phyloP scores from a whole-genome alignment of 2,329 filamentous ascomycete species.

The Aspergillus ibericus region DNA sequence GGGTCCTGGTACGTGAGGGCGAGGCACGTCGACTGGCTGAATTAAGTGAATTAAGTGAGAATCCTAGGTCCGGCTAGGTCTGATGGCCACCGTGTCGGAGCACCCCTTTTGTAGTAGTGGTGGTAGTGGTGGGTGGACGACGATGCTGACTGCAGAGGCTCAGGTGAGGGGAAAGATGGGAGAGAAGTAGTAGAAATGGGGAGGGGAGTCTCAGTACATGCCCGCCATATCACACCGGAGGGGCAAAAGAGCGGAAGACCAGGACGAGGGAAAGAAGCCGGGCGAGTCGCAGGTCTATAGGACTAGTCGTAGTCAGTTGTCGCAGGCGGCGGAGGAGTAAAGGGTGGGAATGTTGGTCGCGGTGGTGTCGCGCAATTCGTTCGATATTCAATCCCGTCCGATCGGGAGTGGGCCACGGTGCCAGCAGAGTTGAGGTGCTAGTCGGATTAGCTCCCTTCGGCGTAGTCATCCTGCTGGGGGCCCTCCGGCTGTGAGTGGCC shows the following conservation, averaged over 20 bases:
- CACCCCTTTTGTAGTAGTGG: not conserved
- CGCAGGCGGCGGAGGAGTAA: slow-evolving; percentile 3
- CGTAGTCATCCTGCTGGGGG: slow-evolving; percentile 18
- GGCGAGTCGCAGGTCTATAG: slow-evolving; percentile 3
- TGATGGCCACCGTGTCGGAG: not conserved
- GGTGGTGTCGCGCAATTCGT: slow-evolving; percentile 19
- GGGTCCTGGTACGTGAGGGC: not conserved
- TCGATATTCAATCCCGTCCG: slow-evolving; percentile 21
- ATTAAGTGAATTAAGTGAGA: not conserved
- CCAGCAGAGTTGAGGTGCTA: slow-evolving; percentile 1
- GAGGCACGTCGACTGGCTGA: not conserved
- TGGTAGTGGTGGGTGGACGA: not conserved
- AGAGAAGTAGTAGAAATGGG: not conserved
- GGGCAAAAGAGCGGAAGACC: not conserved
- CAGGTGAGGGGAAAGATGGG: slow-evolving; percentile 3
- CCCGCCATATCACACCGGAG: slow-evolving; percentile 7
- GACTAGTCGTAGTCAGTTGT: slow-evolving; percentile 9
- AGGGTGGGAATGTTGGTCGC: slow-evolving; percentile 3
- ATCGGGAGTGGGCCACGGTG: slow-evolving; percentile 21
- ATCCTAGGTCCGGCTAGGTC: not conserved
- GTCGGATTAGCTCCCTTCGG: slow-evolving; percentile 11
- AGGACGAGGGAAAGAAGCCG: not conserved
- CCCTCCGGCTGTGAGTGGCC: slow-evolving; percentile 13
- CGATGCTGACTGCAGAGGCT: not conserved
- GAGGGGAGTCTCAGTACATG: slow-evolving; percentile 6